Evolutionary conservation across 129 eudicot species (phyloP), one percentile per base, ranked within the genome.

Genomic region (Tagetes patula): DNA sequence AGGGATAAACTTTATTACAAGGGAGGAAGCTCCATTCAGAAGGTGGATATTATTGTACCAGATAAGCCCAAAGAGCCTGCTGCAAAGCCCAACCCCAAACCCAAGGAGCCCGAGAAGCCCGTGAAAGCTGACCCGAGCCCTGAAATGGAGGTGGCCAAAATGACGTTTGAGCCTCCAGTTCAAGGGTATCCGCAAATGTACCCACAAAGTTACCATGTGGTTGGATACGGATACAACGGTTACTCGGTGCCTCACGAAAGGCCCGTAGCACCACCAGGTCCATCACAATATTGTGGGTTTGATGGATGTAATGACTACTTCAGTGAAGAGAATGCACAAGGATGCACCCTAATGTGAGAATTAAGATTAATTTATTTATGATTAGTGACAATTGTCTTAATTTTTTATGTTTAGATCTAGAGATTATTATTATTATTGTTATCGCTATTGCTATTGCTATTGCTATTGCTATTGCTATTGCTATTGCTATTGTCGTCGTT

Each of bases 271-370:
- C 56, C 77, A 27, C 79, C 85, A 14, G 81, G 77, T 1, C 47
- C 77, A 31, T 77, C 88, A 2, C 60, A 60, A 7, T 65, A 79
- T 49, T 9, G 61, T 31, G 76, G 71, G 65, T 59, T 43, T 70
- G 48, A 61, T 20, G 59, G 60, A 54, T 2, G 60, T 12, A 59
- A 58, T 62, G 85, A 80, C 41, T 83, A 84, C 52, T 77, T 83
- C 7, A 81, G 79, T 45, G 97, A 91, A 39, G 96, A 92, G 38
- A 92, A 85, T 62, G 82, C 91, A 0, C 64, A 84, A 36, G 85
- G 75, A 8, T 92, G 98, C 82, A 73, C 85, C 13, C 70, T 92
- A 39, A 87, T 92, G 95, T 92, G 70, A 91, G 33, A 61, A 3
- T 6, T 55, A 36, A 27, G 11, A 2, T 61, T 31, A n/a, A 71